Conservation (phyloP, 805 yeast species). For the Schizosaccharomyces osmophilus region DNA sequence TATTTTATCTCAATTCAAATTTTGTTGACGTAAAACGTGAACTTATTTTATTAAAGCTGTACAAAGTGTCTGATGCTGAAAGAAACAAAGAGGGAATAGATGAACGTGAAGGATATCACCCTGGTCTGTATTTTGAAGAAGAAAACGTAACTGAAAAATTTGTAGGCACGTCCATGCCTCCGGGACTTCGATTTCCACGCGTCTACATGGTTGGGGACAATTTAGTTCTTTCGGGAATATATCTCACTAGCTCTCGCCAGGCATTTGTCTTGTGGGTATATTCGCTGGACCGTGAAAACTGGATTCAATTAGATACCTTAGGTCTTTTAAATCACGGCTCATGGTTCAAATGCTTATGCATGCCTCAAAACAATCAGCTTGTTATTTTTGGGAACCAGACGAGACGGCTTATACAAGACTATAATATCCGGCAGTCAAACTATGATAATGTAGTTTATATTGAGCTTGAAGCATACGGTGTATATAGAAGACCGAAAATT, state of each 20-base stretch:
- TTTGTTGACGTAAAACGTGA: conserved; percentile 1
- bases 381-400: not conserved
- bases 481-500: not conserved
- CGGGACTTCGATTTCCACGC: conserved; percentile 2
- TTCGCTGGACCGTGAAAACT: not conserved
- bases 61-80: not conserved
- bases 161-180: not conserved
- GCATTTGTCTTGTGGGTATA: not conserved
- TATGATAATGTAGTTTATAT: not conserved
- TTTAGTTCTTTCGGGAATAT: not conserved
- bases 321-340: not conserved
- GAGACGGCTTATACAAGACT: not conserved
- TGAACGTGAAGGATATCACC: not conserved
- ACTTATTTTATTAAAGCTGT: not conserved
- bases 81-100: not conserved
- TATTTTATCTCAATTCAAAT: conserved; percentile 1
- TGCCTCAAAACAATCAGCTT: not conserved
- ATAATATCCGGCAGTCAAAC: not conserved
- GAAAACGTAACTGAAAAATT: not conserved
- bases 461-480: not conserved
- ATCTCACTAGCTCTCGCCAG: not conserved
- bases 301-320: not conserved
- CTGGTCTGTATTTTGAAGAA: not conserved
- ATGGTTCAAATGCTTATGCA: not conserved
- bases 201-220: not conserved